Evolutionary conservation across 495 filamentous ascomycete species (phyloP).

Genomic region (Penicillium arizonense): DNA sequence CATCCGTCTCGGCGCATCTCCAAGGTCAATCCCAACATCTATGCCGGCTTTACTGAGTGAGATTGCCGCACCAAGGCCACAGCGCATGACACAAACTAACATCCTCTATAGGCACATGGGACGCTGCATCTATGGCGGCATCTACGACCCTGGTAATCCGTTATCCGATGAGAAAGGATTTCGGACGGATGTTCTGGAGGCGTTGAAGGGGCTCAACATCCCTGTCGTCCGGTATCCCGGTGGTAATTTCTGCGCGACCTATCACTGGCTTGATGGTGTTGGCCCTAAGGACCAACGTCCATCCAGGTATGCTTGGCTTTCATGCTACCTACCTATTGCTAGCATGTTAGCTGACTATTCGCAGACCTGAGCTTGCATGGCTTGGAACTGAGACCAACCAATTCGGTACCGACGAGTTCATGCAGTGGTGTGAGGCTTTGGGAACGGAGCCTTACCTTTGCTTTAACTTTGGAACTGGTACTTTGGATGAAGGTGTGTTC

Average conservation of each 20-base stretch:
- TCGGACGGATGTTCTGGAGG: slow-evolving; percentile 69
- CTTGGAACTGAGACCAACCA: slow-evolving; percentile 69
- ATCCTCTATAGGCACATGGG: slow-evolving; percentile 65
- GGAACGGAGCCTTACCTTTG: slow-evolving; percentile 71
- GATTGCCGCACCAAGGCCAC: not conserved
- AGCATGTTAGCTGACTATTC: not conserved
- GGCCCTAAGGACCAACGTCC: slow-evolving; percentile 68
- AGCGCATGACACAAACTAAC: slow-evolving; percentile 5
- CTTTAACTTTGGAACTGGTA: slow-evolving; percentile 73
- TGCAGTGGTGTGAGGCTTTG: slow-evolving; percentile 71
- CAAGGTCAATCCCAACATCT: slow-evolving; percentile 70
- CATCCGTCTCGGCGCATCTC: slow-evolving; percentile 59
- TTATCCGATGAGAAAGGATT: slow-evolving; percentile 74
- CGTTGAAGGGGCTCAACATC: slow-evolving; percentile 65
- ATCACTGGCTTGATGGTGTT: slow-evolving; percentile 79
- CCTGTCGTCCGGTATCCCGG: slow-evolving; percentile 78
- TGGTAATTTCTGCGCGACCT: slow-evolving; percentile 78
- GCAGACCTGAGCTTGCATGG: slow-evolving; percentile 72
- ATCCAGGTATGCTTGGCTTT: slow-evolving; percentile 32
- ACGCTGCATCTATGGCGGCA: slow-evolving; percentile 80
- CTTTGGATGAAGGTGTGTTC: slow-evolving; percentile 62
- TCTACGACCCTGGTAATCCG: slow-evolving; percentile 70
- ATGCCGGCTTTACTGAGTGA: slow-evolving; percentile 76
- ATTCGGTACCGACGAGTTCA: slow-evolving; percentile 82
- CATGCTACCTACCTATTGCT: not conserved